Evolutionary conservation across 495 filamentous ascomycete species (phyloP), one percentile per base, ranked within the genome.

Genomic region (Pyrenopolyporus hunteri): DNA sequence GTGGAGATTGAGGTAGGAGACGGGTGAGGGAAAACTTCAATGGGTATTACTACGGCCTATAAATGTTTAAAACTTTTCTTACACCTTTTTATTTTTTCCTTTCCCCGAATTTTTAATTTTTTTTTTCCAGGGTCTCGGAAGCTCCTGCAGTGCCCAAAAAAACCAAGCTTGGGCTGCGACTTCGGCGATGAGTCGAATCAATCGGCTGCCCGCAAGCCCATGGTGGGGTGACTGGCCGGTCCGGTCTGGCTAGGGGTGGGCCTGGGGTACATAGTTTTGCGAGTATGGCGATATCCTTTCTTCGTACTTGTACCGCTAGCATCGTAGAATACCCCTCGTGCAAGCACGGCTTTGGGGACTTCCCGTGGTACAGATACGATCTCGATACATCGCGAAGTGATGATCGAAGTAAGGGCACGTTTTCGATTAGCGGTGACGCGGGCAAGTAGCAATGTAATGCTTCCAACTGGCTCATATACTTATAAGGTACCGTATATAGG

Each of bases 1-100:
- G 72, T 67, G 76, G 70, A 56, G 72, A 72, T 73, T 53, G 49
- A 46, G 39, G 52, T 32, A 68, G 59, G 59, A 64, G 59, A 66
- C 59, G 42, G 23, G 48, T 49, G 67, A 46, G 55, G 36, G 46
- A 25, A 28, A 54, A 36, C 54, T 16, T 42, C 57, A 60, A 70
- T 61, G 59, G 48, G 39, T 42, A 62, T 47, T 48, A 57, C 32
- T 32, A 43, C 52, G 14, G n/a, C 22, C 25, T 29, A 37, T 17
- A 37, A 39, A 61, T 37, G 32, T 22, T 51, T 32, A 36, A 47
- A 29, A 33, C 49, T 36, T 48, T 48, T 55, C 45, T 52, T 51
- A 7, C 26, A 42, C 28, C 36, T 55, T 63, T 63, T 59, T 53
- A 35, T 33, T 48, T 62, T 52, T 40, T 49, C 2, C 7, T 17